Base-by-base conservation (phyloP, 371 early-diverging fungal species). In the Mucor piriformis region DNA sequence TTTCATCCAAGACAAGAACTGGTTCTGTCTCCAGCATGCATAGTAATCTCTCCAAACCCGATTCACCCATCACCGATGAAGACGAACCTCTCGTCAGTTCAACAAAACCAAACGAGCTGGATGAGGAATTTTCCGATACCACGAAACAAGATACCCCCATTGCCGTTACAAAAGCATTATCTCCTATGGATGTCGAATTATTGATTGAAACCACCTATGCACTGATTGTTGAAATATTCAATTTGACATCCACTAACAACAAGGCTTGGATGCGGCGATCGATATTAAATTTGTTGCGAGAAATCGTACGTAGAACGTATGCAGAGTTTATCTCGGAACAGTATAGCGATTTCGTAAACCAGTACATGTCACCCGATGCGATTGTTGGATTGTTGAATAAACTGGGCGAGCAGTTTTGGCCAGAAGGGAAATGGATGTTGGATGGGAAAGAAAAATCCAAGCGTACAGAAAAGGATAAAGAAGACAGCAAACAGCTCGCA, bases 161-260 rank as follows among this genome's bases (percentile, higher is more conserved):
- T 42, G 18, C 40, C 35, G n/a, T n/a, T n/a, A n/a, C n/a, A n/a
- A 67, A 59, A 32, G 40, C 63, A 1, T 54, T 67, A 13, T 71
- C 75, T 2, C 27, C 80, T 0, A 59, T 77, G 63, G 80, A 80
- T 46, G 67, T 75, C 0, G 80, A 80, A 27, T 59, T 80, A 4
- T 49, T 80, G 46, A 80, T 80, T 20, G 80, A 80, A 56, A 80
- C 80, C 0, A 75, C 80, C 0, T 80, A 75, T 63, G 77, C 80
- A 1, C 43, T 80, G 1, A 57, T 80, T 1, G 75, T 75, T 0
- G 80, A 80, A 32, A 73, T 77, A 2, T 80, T 80, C 53, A 74
- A 80, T 21, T 57, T 80, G 4, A 74, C 80, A 1, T 57, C 73
- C 0, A 64, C 73, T n/a, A 80, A 75, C 37, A 74, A 80, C 27